phyloP scores from a whole-genome alignment of 345 rosid species.

The Geranium rotundifolium region DNA sequence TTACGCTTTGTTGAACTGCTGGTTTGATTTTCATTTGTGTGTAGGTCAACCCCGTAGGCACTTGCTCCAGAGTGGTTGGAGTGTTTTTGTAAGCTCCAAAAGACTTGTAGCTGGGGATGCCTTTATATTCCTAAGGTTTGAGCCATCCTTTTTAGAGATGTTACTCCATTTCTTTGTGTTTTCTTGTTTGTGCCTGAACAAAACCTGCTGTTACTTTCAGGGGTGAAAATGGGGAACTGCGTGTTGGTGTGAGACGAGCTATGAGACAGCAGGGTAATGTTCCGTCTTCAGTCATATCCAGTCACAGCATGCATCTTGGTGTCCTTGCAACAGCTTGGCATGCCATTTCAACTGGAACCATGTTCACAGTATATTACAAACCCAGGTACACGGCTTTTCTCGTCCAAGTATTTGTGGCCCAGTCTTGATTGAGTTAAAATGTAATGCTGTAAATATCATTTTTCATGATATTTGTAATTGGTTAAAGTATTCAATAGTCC shows the following conservation, averaged over 20 bases:
- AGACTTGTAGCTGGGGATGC: constrained; percentile 66
- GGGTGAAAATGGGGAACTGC: constrained; percentile 47
- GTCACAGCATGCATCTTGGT: constrained; percentile 60
- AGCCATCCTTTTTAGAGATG: neutral
- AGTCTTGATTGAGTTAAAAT: no score
- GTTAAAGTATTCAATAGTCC: no score
- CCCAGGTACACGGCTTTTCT: constrained; percentile 29
- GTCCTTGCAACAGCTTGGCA: constrained; percentile 67
- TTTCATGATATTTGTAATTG: no score
- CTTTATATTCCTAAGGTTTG: constrained; percentile 49
- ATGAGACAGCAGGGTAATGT: constrained; percentile 38
- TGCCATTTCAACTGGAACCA: constrained; percentile 37
- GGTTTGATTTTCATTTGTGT: constrained; percentile 1
- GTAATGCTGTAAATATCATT: no score
- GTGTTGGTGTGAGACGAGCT: constrained; percentile 56
- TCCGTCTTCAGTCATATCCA: constrained; percentile 53
- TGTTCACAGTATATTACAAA: constrained; percentile 49
- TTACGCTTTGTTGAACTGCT: neutral
- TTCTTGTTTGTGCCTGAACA: neutral
- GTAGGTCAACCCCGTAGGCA: constrained; percentile 65
- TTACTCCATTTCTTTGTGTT: neutral
- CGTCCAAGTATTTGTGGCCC: no score
- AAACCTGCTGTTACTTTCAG: constrained; percentile 14
- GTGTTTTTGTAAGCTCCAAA: constrained; percentile 48
- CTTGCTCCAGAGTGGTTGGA: constrained; percentile 61